Base-by-base conservation (phyloP, 768 basidiomycete genomes). In the Collybia sordida region DNA sequence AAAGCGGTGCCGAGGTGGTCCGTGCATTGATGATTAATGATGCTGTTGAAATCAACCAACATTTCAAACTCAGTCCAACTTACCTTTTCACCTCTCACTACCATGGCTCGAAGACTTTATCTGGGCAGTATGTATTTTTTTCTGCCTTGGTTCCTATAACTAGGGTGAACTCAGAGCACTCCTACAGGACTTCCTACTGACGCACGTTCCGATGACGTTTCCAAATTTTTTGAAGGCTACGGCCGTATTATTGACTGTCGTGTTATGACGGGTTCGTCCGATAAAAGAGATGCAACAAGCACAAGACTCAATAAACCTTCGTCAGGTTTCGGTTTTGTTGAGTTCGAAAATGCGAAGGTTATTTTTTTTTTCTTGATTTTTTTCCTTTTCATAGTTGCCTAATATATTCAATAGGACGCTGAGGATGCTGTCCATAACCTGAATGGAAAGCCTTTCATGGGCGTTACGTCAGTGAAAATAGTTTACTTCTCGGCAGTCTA, bases 281-380 rank as follows among this genome's bases (percentile, higher is more conserved):
- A 51, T 37, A 51, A 47, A 43, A 53, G 51, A 57, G 43, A 53
- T 39, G 43, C 52, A 15, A 31, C 48, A 45, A 57, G 56, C 43
- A 31, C 49, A 41, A 25, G 42, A 36, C 56, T 65, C 50, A 69
- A 56, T 56, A 42, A 50, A 49, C 50, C 54, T 45, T 50, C 50
- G 27, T 36, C 52, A 92, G 92, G 92, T 9, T 99, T 97, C 61
- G 97, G 94, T 49, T 99, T 99, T 66, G 85, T 98, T 58, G 96
- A 98, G 69, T 98, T 97, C 62, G 96, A 96, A 66, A 89, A 76
- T 60, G 67, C 87, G 17, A 85, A 88, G 72, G 93, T 83, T 64
- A 46, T 68, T 53, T 4, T 4, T 45, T 41, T 43, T 24, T 41
- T 28, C 22, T 8, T 42, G 8, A 38, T 45, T 6, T 3, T 51